Base-by-base conservation (phyloP, 73 alveolate genomes). In the Diophrys sp. region DNA sequence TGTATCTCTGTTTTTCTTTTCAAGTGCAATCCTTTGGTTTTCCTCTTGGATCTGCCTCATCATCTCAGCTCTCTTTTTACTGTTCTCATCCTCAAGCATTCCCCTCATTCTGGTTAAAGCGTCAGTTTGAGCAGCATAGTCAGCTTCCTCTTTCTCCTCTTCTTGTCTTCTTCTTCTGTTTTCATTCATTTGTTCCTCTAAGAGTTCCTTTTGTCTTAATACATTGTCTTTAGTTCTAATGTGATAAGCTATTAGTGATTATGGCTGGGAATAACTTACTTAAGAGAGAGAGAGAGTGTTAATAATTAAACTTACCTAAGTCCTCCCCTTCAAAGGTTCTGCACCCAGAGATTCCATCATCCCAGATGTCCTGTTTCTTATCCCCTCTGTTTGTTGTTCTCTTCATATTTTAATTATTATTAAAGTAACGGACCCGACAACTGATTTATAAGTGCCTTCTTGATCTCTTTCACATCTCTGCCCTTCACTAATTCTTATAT, bases 321-420 rank as follows among this genome's bases (percentile, higher is more conserved):
- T 68, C 75, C 31, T 68, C 75, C 29, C 75, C 75, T 18, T 68
- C 75, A 28, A 68, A 68, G 24, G 31, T 68, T 68, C 75, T 68
- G 75, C 25, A 31, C 29, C 75, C 75, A 2, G 75, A 68, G 24
- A 68, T 28, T 1, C 55, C 55, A 23, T 14, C 32, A 14, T 62
- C 32, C 72, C 72, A 62, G 31, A 23, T 2, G 32, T 62, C n/a
- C 11, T 62, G 26, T 14, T 11, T n/a, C 29, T 25, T 25, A 25
- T 62, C 72, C 5, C 14, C n/a, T 62, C 72, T 62, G 26, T 62
- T 25, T 29, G 5, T 62, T 2, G 72, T 62, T 62, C 72, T 62
- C 30, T 62, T 62, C 72, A 62, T 62, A 23, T 62, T n/a, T 62
- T 2, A 2, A 2, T 62, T n/a, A 11, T 23, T 62, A 14, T 62